Conservation (phyloP, 2,329 filamentous ascomycete genomes). For the Phaeosphaeriaceae sp. region DNA sequence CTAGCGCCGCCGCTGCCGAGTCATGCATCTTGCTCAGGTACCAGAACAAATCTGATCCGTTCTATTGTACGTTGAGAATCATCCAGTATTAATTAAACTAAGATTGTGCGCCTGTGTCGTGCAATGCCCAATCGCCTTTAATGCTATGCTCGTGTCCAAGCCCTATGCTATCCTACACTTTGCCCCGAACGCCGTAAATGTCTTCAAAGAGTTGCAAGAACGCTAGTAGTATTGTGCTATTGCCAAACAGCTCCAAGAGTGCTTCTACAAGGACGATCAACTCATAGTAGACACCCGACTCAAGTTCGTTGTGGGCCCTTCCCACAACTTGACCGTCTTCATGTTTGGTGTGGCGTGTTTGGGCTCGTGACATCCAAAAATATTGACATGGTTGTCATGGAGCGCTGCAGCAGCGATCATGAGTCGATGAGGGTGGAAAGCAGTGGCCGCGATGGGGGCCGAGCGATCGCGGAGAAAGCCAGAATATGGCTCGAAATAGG, state of each 20-base stretch:
- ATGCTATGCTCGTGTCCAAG: slow-evolving; percentile 1
- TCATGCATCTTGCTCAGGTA: neutral
- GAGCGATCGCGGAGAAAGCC: slow-evolving; percentile 84
- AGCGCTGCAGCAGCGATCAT: slow-evolving; percentile 86
- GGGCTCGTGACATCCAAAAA: slow-evolving; percentile 66
- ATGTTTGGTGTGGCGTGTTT: slow-evolving; percentile 28
- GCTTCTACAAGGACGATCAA: slow-evolving; percentile 1
- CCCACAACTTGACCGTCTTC: slow-evolving; percentile 45
- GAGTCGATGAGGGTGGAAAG: slow-evolving; percentile 94
- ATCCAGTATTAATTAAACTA: neutral
- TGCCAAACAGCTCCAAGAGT: neutral
- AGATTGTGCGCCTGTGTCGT: neutral
- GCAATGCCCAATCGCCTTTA: neutral
- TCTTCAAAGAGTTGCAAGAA: neutral
- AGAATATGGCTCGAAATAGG: slow-evolving; percentile 86
- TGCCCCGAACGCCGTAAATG: neutral
- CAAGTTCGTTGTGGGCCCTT: slow-evolving; percentile 28
- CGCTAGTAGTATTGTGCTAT: neutral
- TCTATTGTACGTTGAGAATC: neutral
- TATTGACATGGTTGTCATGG: slow-evolving; percentile 88
- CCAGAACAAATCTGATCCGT: neutral
- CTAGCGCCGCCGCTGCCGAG: neutral
- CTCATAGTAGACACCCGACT: slow-evolving; percentile 27
- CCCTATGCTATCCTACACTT: slow-evolving; percentile 2
- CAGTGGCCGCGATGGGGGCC: slow-evolving; percentile 83